phyloP scores from a whole-genome alignment of 805 yeast genomes.

The Candida chauliodis region DNA sequence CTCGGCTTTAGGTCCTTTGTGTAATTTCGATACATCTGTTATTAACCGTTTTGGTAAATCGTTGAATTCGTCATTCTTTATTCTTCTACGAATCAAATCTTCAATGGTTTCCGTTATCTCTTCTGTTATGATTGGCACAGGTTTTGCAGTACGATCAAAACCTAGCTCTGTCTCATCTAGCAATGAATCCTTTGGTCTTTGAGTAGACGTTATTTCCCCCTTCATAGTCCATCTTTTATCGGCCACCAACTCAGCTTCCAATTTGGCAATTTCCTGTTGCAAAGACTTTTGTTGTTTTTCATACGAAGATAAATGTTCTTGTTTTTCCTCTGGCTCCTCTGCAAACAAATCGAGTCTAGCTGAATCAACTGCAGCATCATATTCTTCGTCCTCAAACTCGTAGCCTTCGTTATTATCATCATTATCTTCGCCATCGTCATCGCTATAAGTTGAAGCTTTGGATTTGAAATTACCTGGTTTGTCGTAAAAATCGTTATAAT shows the following conservation, averaged over 20 bases:
- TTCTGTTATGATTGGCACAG: slow-evolving; percentile 91
- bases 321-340: slow-evolving; percentile 32
- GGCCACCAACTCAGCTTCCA: slow-evolving; percentile 85
- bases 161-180: slow-evolving; percentile 59
- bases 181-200: slow-evolving; percentile 81
- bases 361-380: slow-evolving; percentile 54
- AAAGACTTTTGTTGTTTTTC: slow-evolving; percentile 79
- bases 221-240: slow-evolving; percentile 92
- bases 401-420: slow-evolving; percentile 22
- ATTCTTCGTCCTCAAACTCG: slow-evolving; percentile 51
- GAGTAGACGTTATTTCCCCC: slow-evolving; percentile 83
- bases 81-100: slow-evolving; percentile 82
- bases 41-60: slow-evolving; percentile 75
- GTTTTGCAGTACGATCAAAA: slow-evolving; percentile 90
- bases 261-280: slow-evolving; percentile 68
- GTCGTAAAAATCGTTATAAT: slow-evolving; percentile 68
- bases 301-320: slow-evolving; percentile 57
- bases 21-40: slow-evolving; percentile 60
- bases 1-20: slow-evolving; percentile 47
- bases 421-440: slow-evolving; percentile 12
- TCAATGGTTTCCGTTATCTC: slow-evolving; percentile 85
- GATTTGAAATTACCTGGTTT: slow-evolving; percentile 27
- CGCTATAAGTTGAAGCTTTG: slow-evolving; percentile 1
- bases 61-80: slow-evolving; percentile 72
- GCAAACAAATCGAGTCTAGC: slow-evolving; percentile 65